A percentile compares a stretch with the other conserved stretches of the same genome.
phyloP scores from a whole-genome alignment of 305 asterid species.

The Andrographis paniculata region DNA sequence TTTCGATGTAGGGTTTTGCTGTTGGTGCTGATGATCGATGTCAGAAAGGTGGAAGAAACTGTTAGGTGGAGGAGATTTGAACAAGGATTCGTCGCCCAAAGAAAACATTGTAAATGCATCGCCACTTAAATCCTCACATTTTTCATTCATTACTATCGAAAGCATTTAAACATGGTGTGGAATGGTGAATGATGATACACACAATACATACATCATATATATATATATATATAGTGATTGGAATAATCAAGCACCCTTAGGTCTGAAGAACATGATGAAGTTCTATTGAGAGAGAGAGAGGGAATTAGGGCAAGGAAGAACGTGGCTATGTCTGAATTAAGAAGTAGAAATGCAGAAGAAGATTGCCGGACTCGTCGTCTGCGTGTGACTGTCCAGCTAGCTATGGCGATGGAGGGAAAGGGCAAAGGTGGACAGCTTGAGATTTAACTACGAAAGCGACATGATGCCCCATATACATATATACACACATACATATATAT shows the following conservation, averaged over 20 bases:
- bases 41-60: too few species aligned
- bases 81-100: slow-evolving; percentile 15
- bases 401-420: slow-evolving; percentile 6
- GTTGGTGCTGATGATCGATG: slow-evolving; percentile 8
- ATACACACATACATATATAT: not conserved
- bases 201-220: too few species aligned
- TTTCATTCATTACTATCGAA: not conserved
- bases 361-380: too few species aligned
- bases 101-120: slow-evolving; percentile 26
- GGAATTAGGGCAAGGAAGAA: not conserved
- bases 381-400: not conserved
- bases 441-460: slow-evolving; percentile 13
- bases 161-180: slow-evolving; percentile 1
- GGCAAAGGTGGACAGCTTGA: slow-evolving; percentile 4
- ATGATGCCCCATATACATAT: slow-evolving; percentile 9
- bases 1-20: slow-evolving; percentile 28
- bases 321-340: too few species aligned
- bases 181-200: not conserved
- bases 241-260: too few species aligned
- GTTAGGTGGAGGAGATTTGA: slow-evolving; percentile 18
- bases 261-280: too few species aligned
- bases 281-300: not conserved
- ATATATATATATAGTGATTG: too few species aligned
- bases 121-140: slow-evolving; percentile 2
- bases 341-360: too few species aligned